Evolutionary conservation across 139 green algal genomes (phyloP).

Genomic region (Chlorella ohadii): DNA sequence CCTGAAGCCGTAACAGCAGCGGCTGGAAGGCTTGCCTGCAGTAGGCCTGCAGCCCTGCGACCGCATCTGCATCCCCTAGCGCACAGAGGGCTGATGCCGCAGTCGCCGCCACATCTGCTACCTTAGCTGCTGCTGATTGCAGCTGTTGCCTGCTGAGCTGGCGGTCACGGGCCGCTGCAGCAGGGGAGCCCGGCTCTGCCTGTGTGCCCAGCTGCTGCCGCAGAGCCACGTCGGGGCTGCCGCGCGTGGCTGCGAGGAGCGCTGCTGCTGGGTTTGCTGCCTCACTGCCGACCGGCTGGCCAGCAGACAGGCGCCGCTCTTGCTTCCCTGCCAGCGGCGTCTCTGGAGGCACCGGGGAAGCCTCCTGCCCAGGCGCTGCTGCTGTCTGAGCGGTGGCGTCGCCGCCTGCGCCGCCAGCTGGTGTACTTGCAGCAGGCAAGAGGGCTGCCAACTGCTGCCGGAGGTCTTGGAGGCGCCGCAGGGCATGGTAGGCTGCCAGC

Average conservation of each 20-base stretch:
- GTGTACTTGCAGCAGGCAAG: neutral
- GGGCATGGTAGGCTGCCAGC: conserved; percentile 2
- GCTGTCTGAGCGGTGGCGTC: too few species aligned
- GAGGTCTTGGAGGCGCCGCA: conserved; percentile 25
- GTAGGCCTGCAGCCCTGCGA: conserved; percentile 32
- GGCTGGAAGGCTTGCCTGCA: conserved; percentile 13
- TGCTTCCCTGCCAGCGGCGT: neutral
- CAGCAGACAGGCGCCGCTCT: neutral
- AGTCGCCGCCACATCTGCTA: conserved; percentile 1
- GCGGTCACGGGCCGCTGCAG: neutral
- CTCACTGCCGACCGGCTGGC: neutral
- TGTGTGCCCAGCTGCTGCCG: neutral
- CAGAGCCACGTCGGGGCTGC: neutral
- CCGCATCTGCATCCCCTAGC: conserved; percentile 17
- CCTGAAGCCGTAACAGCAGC: neutral
- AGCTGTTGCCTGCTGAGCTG: conserved; percentile 11
- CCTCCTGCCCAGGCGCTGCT: neutral
- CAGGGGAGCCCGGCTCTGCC: neutral
- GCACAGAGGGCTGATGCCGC: neutral
- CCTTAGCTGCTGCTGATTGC: conserved; percentile 8
- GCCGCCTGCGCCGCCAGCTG: too few species aligned
- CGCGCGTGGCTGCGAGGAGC: conserved; percentile 14
- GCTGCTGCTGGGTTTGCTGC: conserved; percentile 20
- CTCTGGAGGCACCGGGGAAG: neutral
- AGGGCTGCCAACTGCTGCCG: conserved; percentile 14